Conservation (phyloP, 768 basidiomycete species). For the Pisolithus microcarpus region DNA sequence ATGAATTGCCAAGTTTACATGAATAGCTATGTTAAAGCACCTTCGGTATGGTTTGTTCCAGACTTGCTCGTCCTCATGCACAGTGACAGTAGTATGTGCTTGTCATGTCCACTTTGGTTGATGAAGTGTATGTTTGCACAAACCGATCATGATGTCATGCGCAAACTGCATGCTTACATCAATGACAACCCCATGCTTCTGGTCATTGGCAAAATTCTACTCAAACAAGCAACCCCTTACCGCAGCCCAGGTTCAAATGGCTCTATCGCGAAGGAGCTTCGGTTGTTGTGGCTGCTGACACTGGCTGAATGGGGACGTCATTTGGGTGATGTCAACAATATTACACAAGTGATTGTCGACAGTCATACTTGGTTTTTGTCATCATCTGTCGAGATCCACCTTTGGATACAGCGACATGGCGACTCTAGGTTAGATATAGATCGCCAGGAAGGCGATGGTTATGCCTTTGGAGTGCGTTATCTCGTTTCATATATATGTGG, state of each 20-base stretch:
- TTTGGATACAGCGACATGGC: not conserved
- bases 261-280: not conserved
- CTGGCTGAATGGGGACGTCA: not conserved
- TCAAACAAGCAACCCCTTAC: not conserved
- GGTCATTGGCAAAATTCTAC: not conserved
- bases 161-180: not conserved
- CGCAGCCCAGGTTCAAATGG: not conserved
- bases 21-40: no score
- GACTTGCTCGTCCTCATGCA: no score
- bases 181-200: not conserved
- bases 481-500: constrained; percentile 31
- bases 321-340: not conserved
- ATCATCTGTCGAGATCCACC: not conserved
- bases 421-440: not conserved
- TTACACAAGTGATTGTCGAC: not conserved
- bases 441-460: constrained; percentile 63
- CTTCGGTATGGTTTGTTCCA: no score
- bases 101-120: no score
- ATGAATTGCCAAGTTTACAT: no score
- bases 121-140: no score
- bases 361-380: not conserved
- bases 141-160: not conserved
- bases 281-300: not conserved
- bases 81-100: no score
- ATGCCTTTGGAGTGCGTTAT: constrained; percentile 70